Base-by-base conservation (phyloP, 2,329 filamentous ascomycete genomes). In the Epichloe bromicola region DNA sequence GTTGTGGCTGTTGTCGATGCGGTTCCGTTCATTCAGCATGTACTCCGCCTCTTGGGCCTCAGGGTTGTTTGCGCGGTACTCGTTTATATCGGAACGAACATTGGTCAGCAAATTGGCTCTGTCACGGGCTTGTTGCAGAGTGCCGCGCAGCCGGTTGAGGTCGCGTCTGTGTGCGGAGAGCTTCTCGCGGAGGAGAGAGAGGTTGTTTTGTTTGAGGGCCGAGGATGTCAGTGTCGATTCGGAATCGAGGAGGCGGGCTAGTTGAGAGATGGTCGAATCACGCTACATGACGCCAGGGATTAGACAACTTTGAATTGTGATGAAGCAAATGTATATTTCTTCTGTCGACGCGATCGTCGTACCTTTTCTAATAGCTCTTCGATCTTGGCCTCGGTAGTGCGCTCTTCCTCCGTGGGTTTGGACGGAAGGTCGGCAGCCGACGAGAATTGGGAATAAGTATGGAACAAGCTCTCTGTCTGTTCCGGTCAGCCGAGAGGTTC, bases 131-230 rank as follows among this genome's bases (percentile, higher is more conserved):
- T 91, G 83, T 49, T 79, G 70, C 48, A 98, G 83, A 53, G 82
- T 78, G 30, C 80, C 75, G 53, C 82, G 85, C 48, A 97, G 75
- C 10, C 89, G 85, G 4, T 74, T 68, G 38, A 95, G 80, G 67
- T 97, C 91, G 56, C 83, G 84, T 55, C 83, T 82, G 72, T 98
- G 91, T 64, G 95, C 86, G 38, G 81, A 74, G 15, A 97, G 83
- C 65, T 96, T 85, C 71, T 95, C 90, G 58, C 88, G 86, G 60
- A 97, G 88, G 33, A 95, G 85, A 53, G 87, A 78, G 38, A 98
- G 82, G 66, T 97, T 96, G 72, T 91, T 95, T 63, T 95, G 90
- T 70, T 97, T 97, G n/a, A 95, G 79, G 51, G 90, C 89, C 38
- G 91, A 97, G 43, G 89, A 84, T 48, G 86, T 88, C 53, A 94